Conservation (phyloP, 2,329 filamentous ascomycete species). For the Lecanoromycetidae sp. region DNA sequence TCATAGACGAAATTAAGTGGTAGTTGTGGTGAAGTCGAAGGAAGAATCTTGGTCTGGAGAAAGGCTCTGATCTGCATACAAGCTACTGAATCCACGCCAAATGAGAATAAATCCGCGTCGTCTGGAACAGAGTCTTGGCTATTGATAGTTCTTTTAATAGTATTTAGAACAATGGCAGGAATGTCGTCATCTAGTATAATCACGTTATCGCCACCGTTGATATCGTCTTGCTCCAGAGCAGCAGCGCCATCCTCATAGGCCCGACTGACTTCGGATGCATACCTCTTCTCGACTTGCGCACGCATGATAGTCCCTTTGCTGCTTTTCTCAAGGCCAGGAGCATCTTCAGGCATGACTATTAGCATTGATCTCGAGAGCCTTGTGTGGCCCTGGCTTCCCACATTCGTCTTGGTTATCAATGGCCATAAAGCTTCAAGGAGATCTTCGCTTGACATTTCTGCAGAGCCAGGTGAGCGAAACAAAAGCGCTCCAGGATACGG, state of each 20-base stretch:
- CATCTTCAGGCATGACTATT: slow-evolving; percentile 29
- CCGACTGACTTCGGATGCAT: slow-evolving; percentile 34
- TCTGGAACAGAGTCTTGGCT: slow-evolving; percentile 17
- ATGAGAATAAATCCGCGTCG: slow-evolving; percentile 43
- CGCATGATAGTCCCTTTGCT: slow-evolving; percentile 52
- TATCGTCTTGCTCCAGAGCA: background rate
- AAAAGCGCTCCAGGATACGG: slow-evolving; percentile 47
- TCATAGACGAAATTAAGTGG: slow-evolving; percentile 51
- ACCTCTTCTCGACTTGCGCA: slow-evolving; percentile 39
- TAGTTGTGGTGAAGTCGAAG: slow-evolving; percentile 22
- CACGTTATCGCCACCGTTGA: background rate
- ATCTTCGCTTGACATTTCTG: slow-evolving; percentile 25
- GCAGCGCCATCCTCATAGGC: slow-evolving; percentile 30
- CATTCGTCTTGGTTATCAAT: slow-evolving; percentile 37
- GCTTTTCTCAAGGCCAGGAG: slow-evolving; percentile 41
- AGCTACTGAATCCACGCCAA: slow-evolving; percentile 49
- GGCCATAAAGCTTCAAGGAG: slow-evolving; percentile 34
- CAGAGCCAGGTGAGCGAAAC: slow-evolving; percentile 31
- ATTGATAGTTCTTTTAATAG: slow-evolving; percentile 22
- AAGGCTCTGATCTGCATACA: slow-evolving; percentile 39
- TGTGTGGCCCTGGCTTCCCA: slow-evolving; percentile 38
- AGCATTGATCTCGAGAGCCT: slow-evolving; percentile 41
- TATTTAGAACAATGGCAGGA: slow-evolving; percentile 22
- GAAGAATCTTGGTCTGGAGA: slow-evolving; percentile 13
- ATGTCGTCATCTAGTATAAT: slow-evolving; percentile 27